Conservation (phyloP, 345 rosid species). For the Abelmoschus esculentus region DNA sequence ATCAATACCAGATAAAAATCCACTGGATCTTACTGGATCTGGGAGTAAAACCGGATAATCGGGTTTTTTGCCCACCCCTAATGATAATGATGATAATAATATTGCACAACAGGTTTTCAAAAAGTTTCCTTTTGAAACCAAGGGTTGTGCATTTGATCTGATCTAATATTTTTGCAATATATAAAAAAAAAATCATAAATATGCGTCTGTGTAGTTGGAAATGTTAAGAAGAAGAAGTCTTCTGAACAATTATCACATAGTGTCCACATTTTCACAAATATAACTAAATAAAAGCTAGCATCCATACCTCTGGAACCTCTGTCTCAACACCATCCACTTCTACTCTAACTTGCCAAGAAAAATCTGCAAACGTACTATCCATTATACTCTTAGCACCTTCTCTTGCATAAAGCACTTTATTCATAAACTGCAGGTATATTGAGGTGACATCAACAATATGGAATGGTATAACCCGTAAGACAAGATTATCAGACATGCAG, state of each 20-base stretch:
- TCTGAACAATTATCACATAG: too few species aligned
- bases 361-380: slow-evolving; percentile 81
- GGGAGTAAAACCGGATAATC: too few species aligned
- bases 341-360: slow-evolving; percentile 78
- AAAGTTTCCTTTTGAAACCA: not conserved
- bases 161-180: not conserved
- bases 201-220: too few species aligned
- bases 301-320: slow-evolving; percentile 88
- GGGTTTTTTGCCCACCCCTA: too few species aligned
- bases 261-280: not conserved
- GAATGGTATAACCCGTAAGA: not conserved
- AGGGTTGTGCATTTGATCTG: not conserved
- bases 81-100: not conserved
- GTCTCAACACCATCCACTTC: slow-evolving; percentile 78
- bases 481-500: not conserved
- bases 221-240: too few species aligned
- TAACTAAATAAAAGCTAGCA: not conserved
- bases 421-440: slow-evolving; percentile 64
- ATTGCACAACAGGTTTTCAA: not conserved
- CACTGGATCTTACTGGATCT: too few species aligned
- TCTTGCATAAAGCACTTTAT: slow-evolving; percentile 83
- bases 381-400: slow-evolving; percentile 90
- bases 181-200: too few species aligned
- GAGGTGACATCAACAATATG: slow-evolving; percentile 13
- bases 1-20: too few species aligned